phyloP scores from a whole-genome alignment of 495 filamentous ascomycete species.

The Pyrenopolyporus hunteri region DNA sequence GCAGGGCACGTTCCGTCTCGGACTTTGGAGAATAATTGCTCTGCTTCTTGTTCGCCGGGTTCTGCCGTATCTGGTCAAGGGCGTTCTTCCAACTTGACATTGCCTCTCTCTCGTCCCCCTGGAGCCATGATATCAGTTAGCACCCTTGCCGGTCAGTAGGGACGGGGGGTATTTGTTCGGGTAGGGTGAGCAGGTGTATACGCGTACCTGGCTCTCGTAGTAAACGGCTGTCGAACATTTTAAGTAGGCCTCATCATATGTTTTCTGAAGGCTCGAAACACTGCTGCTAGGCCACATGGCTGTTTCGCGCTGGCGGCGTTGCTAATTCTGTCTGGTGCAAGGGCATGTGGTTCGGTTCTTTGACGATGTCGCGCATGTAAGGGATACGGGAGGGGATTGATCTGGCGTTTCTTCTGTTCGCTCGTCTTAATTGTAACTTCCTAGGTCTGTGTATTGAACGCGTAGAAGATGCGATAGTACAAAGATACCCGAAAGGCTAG shows the following conservation, averaged over 20 bases:
- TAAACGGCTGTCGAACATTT: conserved; percentile 94
- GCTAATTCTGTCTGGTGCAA: neutral
- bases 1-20: conserved; percentile 84
- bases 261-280: conserved; percentile 87
- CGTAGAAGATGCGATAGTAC: conserved; percentile 4
- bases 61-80: conserved; percentile 88
- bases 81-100: conserved; percentile 90
- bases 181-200: too few relatives aligned
- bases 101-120: conserved; percentile 94
- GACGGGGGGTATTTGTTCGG: too few relatives aligned
- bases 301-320: conserved; percentile 11
- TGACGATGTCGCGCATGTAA: conserved; percentile 2
- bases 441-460: conserved; percentile 4
- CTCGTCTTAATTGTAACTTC: neutral
- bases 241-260: conserved; percentile 94
- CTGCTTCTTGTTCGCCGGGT: conserved; percentile 76
- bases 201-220: conserved; percentile 82
- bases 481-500: neutral
- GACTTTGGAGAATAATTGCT: conserved; percentile 72
- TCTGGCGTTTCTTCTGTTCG: conserved; percentile 2
- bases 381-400: conserved; percentile 3
- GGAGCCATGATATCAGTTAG: conserved; percentile 17
- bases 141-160: too few relatives aligned
- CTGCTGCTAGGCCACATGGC: conserved; percentile 82
- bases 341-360: conserved; percentile 13